A percentile compares a stretch with the other conserved stretches of the same genome.
phyloP scores from a whole-genome alignment of 139 green algal genomes.

The Coccomyxa sp. region DNA sequence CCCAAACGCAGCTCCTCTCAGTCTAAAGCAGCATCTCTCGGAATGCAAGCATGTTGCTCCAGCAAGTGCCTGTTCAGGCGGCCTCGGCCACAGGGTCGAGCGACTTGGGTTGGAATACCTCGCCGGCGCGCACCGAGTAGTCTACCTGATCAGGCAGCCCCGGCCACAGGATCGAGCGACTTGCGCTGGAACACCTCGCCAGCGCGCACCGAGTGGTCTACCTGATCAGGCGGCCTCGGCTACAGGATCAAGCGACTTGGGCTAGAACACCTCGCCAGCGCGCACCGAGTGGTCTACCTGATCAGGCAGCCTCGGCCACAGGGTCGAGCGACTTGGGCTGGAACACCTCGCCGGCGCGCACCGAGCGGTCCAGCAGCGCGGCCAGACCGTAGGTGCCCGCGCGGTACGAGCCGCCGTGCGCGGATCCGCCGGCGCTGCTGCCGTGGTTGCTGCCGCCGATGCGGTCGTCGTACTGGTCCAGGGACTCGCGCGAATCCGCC shows the following conservation, averaged over 20 bases:
- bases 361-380: not conserved
- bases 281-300: too few species aligned
- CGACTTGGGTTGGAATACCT: not conserved
- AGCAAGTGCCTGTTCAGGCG: not conserved
- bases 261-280: too few species aligned
- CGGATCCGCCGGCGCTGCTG: not conserved
- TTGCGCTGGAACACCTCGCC: too few species aligned
- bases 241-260: too few species aligned
- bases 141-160: too few species aligned
- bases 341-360: not conserved
- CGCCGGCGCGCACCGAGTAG: not conserved
- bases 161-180: too few species aligned
- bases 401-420: not conserved
- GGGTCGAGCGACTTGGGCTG: not conserved
- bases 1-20: too few species aligned
- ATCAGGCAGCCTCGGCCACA: not conserved
- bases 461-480: conserved; percentile 47
- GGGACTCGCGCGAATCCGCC: conserved; percentile 27
- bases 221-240: too few species aligned
- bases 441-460: conserved; percentile 4
- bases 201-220: too few species aligned
- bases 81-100: not conserved
- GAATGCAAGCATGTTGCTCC: too few species aligned
- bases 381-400: not conserved
- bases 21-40: too few species aligned